Evolutionary conservation across 306 rosid genomes (phyloP), one percentile per base, ranked within the genome.

Genomic region (Aeschynomene evenia): DNA sequence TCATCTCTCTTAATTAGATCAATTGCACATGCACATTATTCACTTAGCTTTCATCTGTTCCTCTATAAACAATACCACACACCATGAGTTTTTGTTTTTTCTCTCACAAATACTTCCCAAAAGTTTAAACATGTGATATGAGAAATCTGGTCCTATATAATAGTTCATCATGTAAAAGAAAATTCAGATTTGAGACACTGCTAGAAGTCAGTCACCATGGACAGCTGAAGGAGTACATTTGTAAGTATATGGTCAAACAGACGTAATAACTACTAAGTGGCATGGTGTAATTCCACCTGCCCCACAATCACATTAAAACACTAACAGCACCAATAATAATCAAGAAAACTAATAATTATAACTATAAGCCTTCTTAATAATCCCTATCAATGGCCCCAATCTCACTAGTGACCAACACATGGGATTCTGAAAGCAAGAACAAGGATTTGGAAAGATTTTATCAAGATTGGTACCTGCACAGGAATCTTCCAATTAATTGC

Each of bases 401-500:
- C n/a, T n/a, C n/a, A n/a, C n/a, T n/a, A n/a, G n/a, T n/a, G n/a
- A n/a, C n/a, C n/a, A n/a, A n/a, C n/a, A 49, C 20, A 63, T n/a
- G 59, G 16, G 26, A 54, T 29, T 37, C 2, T 29, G 2, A 51
- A 63, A 36, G 19, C 3, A 31, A 2, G 19, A 65, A 4, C 57
- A 72, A 59, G 53, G 72, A 14, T 16, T 58, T 16, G 52, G 29
- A 21, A 52, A 67, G 13, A 18, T 48, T 56, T 69, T 63, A 31
- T 54, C 40, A 16, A 46, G 9, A 63, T 53, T 49, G 62, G 58
- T 84, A 91, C 99, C 99, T 90, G 89, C 62, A 95, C 95, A 31
- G 99, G 99, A 79, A 91, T 78, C 80, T 91, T 95, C 97, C 92
- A 95, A 58, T 83, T 22, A 55, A 85, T 84, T 33, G 96, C 70